Evolutionary conservation across 1,284 basidiomycete species (phyloP), one percentile per base, ranked within the genome.

Genomic region (Lignosus rhinocerotis): DNA sequence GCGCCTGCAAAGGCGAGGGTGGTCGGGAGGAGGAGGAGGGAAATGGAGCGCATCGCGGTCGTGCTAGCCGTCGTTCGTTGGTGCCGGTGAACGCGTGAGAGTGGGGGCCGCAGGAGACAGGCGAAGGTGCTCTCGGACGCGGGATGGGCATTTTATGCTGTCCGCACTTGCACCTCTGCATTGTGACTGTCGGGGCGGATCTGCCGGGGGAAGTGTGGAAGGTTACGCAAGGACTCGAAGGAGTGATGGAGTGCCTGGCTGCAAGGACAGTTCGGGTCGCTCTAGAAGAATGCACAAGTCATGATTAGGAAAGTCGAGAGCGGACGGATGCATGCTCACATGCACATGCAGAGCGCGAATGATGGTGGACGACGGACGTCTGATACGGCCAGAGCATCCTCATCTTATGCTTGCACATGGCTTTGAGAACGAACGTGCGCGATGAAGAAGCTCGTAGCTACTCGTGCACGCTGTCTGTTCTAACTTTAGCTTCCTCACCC

Each of bases 1-100:
- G 65, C 41, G 30, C 61, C 43, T n/a, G 65, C 66, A 42, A 60
- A 53, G 19, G 62, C 56, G 50, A 69, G 54, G 1, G 55, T 36
- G 31, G 51, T 36, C 38, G 38, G 57, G 14, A 51, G 32, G 38
- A 56, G n/a, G 10, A 51, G 31, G 42, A 56, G 19, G 46, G 61
- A 46, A 6, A 51, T 19, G 41, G 41, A 51, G 51, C 51, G 38
- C 34, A 43, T 49, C 41, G 52, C 39, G 31, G 47, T 34, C 31
- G 49, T 43, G 25, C 19, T 34, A 42, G 33, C 9, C 19, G 39
- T 50, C 48, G 48, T 16, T 33, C 45, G 41, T 25, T 17, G 12
- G 44, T n/a, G n/a, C n/a, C n/a, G n/a, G n/a, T 21, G 14, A n/a
- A 39, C 50, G n/a, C n/a, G n/a, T 31, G 42, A 50, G 52, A n/a